phyloP scores from a whole-genome alignment of 2,329 filamentous ascomycete species.

The Aspergillus versicolor region DNA sequence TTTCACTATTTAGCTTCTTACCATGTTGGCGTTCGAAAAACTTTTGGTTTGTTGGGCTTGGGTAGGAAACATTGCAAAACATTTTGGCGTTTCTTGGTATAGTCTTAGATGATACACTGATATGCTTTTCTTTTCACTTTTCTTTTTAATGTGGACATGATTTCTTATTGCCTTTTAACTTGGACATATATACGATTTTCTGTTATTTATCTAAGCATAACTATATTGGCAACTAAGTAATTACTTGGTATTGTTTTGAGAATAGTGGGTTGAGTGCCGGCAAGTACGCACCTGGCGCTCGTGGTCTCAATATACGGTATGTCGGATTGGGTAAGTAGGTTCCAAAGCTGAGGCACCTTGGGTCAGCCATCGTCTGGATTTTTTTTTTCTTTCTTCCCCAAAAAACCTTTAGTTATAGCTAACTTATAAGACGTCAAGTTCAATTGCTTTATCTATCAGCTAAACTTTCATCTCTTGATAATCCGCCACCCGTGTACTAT shows the following conservation, averaged over 20 bases:
- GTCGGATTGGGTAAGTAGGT: too few relatives aligned
- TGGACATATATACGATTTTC: not conserved
- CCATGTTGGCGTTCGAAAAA: too few relatives aligned
- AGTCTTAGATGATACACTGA: too few relatives aligned
- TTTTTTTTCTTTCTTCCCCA: too few relatives aligned
- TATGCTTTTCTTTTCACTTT: not conserved
- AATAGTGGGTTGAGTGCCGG: not conserved
- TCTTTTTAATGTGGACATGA: not conserved
- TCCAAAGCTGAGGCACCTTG: too few relatives aligned
- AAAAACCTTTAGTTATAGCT: not conserved
- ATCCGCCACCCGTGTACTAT: not conserved
- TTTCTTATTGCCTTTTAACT: not conserved
- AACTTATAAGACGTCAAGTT: not conserved
- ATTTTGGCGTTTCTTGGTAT: too few relatives aligned
- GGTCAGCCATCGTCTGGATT: too few relatives aligned
- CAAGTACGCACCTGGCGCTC: too few relatives aligned
- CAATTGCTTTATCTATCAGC: not conserved
- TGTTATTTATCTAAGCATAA: not conserved
- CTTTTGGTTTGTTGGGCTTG: too few relatives aligned
- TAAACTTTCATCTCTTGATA: not conserved
- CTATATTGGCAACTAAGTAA: not conserved
- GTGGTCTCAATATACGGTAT: too few relatives aligned
- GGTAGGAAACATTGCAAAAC: too few relatives aligned
- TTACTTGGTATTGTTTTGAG: not conserved
- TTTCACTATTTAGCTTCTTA: too few relatives aligned